Conservation (phyloP, 164 flowering plant species). For the Piper betle region DNA sequence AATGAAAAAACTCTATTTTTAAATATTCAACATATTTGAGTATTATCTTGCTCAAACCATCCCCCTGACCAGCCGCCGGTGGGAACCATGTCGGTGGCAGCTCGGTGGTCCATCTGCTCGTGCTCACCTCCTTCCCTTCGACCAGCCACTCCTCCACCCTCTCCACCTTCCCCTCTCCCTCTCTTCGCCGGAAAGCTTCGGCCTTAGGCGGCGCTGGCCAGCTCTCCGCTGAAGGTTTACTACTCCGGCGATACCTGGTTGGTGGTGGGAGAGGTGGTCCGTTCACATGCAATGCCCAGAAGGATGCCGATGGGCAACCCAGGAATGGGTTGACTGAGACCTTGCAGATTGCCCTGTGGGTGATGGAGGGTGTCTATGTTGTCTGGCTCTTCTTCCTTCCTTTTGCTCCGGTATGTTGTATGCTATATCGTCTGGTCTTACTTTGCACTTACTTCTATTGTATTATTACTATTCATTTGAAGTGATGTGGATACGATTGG, state of each 20-base stretch:
- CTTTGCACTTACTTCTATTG: background rate
- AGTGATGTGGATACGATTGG: background rate
- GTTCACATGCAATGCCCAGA: slow-evolving; percentile 3
- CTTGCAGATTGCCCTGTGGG: slow-evolving; percentile 45
- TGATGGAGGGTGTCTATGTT: slow-evolving; percentile 58
- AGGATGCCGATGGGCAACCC: background rate
- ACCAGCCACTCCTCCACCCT: too few species aligned
- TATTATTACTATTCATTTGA: background rate
- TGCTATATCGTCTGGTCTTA: background rate
- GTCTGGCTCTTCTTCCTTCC: slow-evolving; percentile 90
- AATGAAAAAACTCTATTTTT: too few species aligned
- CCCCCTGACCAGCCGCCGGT: too few species aligned
- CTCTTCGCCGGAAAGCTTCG: background rate
- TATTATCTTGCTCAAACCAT: too few species aligned
- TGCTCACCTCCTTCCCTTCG: background rate
- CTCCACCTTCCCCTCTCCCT: background rate
- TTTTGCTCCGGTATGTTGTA: slow-evolving; percentile 65
- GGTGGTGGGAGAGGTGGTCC: background rate
- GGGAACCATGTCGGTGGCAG: background rate
- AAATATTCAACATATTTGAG: too few species aligned
- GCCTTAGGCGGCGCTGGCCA: background rate
- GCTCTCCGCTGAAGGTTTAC: background rate
- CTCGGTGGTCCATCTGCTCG: background rate
- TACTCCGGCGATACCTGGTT: background rate
- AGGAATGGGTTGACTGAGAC: background rate